Evolutionary conservation across 345 rosid genomes (phyloP).

Genomic region (Durio zibethinus): DNA sequence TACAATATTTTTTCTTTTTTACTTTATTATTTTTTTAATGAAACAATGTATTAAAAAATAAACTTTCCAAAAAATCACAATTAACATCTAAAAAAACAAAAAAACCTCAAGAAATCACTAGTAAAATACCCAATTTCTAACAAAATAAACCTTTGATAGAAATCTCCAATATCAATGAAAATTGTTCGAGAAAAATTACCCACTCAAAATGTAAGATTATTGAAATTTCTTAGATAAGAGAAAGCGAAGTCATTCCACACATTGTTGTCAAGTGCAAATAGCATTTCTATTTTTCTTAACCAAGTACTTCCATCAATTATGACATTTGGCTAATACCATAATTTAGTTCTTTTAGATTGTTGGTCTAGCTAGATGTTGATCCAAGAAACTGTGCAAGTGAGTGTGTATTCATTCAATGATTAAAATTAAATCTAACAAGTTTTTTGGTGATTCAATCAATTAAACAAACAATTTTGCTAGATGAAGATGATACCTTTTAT

Average conservation of each 20-base stretch:
- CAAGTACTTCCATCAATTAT: background rate
- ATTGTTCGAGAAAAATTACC: no score
- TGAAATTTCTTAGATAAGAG: background rate
- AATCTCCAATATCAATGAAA: no score
- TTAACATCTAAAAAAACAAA: no score
- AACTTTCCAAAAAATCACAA: no score
- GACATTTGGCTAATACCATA: background rate
- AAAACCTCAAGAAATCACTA: no score
- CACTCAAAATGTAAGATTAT: background rate
- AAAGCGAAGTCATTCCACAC: background rate
- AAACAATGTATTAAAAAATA: no score
- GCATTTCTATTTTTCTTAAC: background rate
- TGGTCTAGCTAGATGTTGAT: background rate
- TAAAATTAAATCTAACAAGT: background rate
- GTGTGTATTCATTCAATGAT: background rate
- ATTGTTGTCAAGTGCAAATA: background rate
- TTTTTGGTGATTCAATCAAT: background rate
- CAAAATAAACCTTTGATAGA: no score
- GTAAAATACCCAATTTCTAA: no score
- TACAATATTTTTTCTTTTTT: no score
- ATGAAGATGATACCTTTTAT: background rate
- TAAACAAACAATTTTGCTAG: background rate
- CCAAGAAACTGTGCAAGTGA: background rate
- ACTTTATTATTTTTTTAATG: no score
- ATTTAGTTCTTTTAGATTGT: background rate